A percentile compares a stretch with the other conserved stretches of the same genome.
phyloP scores from a whole-genome alignment of 2,329 filamentous ascomycete genomes.

The Capronia americana region DNA sequence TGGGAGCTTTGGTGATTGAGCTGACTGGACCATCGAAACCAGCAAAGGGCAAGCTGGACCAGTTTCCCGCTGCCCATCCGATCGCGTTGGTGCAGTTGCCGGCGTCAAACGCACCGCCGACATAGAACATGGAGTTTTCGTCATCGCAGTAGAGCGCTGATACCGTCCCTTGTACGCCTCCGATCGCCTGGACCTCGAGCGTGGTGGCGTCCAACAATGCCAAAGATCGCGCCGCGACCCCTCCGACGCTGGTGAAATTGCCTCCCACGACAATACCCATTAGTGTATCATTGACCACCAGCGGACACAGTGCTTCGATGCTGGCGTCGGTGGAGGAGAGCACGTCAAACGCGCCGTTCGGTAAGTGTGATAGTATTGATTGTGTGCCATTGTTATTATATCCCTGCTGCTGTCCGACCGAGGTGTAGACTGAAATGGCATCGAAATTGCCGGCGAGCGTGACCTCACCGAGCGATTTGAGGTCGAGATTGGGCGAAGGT shows the following conservation, averaged over 20 bases:
- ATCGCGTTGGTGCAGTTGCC: conserved; percentile 88
- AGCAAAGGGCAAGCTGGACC: conserved; percentile 83
- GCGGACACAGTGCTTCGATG: conserved; percentile 87
- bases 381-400: conserved; percentile 77
- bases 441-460: conserved; percentile 88
- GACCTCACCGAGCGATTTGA: conserved; percentile 78
- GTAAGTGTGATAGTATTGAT: conserved; percentile 79
- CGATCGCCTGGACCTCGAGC: conserved; percentile 71
- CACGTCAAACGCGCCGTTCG: conserved; percentile 80
- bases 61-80: conserved; percentile 73
- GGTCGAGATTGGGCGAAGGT: conserved; percentile 75
- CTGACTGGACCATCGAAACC: conserved; percentile 94
- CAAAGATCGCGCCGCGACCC: conserved; percentile 75
- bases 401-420: conserved; percentile 75
- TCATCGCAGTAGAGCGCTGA: conserved; percentile 82
- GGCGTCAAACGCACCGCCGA: conserved; percentile 84
- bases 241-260: conserved; percentile 91
- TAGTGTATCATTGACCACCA: conserved; percentile 70
- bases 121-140: conserved; percentile 78
- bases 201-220: conserved; percentile 80
- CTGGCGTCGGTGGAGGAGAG: conserved; percentile 79
- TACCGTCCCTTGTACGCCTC: conserved; percentile 83
- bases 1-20: conserved; percentile 79
- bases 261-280: conserved; percentile 85
- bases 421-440: conserved; percentile 89